Evolutionary conservation across 768 basidiomycete species (phyloP).

Genomic region (Ramaria sp.): DNA sequence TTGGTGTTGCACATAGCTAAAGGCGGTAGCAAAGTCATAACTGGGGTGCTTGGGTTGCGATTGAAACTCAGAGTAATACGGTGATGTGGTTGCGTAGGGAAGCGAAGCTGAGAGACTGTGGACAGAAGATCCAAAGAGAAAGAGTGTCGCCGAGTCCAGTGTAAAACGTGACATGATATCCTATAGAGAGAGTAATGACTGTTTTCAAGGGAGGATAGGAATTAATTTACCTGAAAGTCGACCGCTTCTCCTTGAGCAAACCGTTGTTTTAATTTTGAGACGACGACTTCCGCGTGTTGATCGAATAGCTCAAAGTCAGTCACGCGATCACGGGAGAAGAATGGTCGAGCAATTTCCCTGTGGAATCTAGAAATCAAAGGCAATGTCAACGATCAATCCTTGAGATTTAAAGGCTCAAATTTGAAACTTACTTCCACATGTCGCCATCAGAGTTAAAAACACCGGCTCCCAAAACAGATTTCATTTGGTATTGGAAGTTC

Average conservation of each 20-base stretch:
- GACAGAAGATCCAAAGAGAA: slow-evolving; percentile 36
- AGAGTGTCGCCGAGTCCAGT: slow-evolving; percentile 35
- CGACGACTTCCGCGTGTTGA: slow-evolving; percentile 1
- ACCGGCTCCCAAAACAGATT: slow-evolving; percentile 35
- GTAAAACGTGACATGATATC: slow-evolving; percentile 14
- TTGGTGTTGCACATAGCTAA: slow-evolving; percentile 21
- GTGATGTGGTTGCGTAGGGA: slow-evolving; percentile 26
- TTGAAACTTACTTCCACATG: slow-evolving; percentile 4
- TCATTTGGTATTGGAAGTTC: slow-evolving; percentile 20
- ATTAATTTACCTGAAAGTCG: slow-evolving; percentile 1
- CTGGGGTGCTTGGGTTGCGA: background rate
- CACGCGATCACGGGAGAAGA: slow-evolving; percentile 18
- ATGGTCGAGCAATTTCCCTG: slow-evolving; percentile 16
- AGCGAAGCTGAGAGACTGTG: slow-evolving; percentile 26
- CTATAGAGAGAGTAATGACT: background rate
- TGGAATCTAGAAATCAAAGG: slow-evolving; percentile 23
- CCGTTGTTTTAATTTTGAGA: background rate
- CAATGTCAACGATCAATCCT: background rate
- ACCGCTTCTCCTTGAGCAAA: slow-evolving; percentile 3
- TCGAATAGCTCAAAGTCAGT: slow-evolving; percentile 5
- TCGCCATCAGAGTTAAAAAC: slow-evolving; percentile 52
- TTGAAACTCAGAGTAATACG: slow-evolving; percentile 6
- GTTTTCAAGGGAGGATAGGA: background rate
- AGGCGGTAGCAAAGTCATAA: slow-evolving; percentile 22
- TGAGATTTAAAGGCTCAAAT: background rate